Evolutionary conservation across 2,329 filamentous ascomycete genomes (phyloP).

Genomic region (Diaporthe capsici): DNA sequence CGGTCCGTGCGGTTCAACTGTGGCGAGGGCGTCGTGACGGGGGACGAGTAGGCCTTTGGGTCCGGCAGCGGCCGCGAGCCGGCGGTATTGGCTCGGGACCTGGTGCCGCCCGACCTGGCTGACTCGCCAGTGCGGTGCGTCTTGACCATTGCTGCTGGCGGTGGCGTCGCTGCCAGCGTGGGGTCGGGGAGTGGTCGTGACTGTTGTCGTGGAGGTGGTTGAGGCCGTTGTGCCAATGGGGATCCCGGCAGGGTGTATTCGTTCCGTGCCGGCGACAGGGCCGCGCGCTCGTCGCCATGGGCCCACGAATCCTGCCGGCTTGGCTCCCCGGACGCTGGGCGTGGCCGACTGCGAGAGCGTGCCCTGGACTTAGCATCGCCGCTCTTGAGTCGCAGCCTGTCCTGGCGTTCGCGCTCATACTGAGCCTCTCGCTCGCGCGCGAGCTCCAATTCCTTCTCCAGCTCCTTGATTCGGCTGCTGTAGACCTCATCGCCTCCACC

Average conservation of each 20-base stretch:
- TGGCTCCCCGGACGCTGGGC: conserved; percentile 52
- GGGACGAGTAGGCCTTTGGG: conserved; percentile 54
- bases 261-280: conserved; percentile 69
- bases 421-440: conserved; percentile 74
- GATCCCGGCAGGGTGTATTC: conserved; percentile 56
- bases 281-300: conserved; percentile 67
- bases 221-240: conserved; percentile 43
- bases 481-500: conserved; percentile 62
- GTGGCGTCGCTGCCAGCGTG: conserved; percentile 45
- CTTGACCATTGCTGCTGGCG: conserved; percentile 48
- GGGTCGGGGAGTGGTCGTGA: conserved; percentile 60
- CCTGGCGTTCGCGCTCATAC: conserved; percentile 70
- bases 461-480: conserved; percentile 79
- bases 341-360: conserved; percentile 58
- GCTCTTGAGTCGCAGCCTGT: conserved; percentile 57
- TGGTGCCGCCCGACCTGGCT: conserved; percentile 51
- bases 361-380: conserved; percentile 52
- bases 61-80: conserved; percentile 68
- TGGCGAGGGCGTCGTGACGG: conserved; percentile 44
- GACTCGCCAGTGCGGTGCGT: conserved; percentile 50
- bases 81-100: conserved; percentile 51
- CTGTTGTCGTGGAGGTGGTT: conserved; percentile 47
- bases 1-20: conserved; percentile 67
- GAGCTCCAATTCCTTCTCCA: conserved; percentile 80
- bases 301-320: conserved; percentile 75